phyloP scores from a whole-genome alignment of 768 basidiomycete species.

The Termitomyces sp. region DNA sequence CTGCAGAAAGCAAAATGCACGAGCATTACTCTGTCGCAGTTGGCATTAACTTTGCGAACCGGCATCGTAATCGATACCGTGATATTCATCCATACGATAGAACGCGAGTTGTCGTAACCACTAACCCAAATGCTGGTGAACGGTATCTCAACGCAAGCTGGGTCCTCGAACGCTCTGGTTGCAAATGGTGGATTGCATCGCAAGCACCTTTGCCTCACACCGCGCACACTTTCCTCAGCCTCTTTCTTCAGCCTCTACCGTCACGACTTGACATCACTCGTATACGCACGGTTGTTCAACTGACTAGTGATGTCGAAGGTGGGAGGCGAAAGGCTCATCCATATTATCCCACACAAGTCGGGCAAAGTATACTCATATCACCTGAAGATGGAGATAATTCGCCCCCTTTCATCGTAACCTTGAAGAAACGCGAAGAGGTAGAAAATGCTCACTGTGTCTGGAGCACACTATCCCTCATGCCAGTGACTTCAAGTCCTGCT shows the following conservation, averaged over 20 bases:
- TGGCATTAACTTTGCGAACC: conserved; percentile 41
- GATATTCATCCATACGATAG: conserved; percentile 80
- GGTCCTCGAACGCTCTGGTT: conserved; percentile 70
- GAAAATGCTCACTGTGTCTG: conserved; percentile 54
- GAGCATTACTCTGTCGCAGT: conserved; percentile 52
- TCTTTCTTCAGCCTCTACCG: conserved; percentile 44
- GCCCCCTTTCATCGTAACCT: conserved; percentile 50
- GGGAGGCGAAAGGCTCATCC: conserved; percentile 68
- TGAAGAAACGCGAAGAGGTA: conserved; percentile 39
- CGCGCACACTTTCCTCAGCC: conserved; percentile 69
- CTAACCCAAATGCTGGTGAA: conserved; percentile 18
- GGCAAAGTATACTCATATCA: conserved; percentile 39
- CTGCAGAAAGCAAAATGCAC: background rate
- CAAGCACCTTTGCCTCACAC: conserved; percentile 75
- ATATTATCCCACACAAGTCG: conserved; percentile 65
- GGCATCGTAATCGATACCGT: conserved; percentile 57
- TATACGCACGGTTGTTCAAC: conserved; percentile 74
- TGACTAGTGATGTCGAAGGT: conserved; percentile 67
- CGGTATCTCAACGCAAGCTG: conserved; percentile 83
- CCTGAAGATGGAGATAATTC: conserved; percentile 38
- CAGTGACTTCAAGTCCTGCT: conserved; percentile 18
- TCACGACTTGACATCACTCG: conserved; percentile 26
- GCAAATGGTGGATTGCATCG: conserved; percentile 80
- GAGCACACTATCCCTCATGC: conserved; percentile 53
- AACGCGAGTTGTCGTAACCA: conserved; percentile 57